Evolutionary conservation across 2,329 filamentous ascomycete species (phyloP).

Genomic region (Botrytis porri): DNA sequence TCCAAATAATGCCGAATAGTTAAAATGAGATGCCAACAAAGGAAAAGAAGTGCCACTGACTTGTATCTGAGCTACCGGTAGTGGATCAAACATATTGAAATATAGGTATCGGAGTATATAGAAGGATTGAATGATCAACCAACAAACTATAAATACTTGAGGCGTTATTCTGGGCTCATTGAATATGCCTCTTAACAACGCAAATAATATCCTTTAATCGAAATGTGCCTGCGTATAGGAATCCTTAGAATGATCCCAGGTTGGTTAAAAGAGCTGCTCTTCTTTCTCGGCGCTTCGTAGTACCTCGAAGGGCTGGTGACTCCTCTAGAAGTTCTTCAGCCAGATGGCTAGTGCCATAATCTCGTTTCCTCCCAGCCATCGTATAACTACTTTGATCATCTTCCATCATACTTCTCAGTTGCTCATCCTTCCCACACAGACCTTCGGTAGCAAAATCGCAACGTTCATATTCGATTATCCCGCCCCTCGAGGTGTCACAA

Average conservation of each 20-base stretch:
- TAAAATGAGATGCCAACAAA: not conserved
- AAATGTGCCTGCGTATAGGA: not conserved
- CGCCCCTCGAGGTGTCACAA: slow-evolving; percentile 62
- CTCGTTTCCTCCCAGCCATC: slow-evolving; percentile 13
- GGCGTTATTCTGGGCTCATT: not conserved
- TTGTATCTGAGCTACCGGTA: not conserved
- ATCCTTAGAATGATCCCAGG: slow-evolving; percentile 6
- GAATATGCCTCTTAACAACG: not conserved
- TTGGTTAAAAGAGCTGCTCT: slow-evolving; percentile 9
- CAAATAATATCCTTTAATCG: not conserved
- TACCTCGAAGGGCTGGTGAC: slow-evolving; percentile 5
- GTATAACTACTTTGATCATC: slow-evolving; percentile 4
- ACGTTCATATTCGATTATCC: slow-evolving; percentile 42
- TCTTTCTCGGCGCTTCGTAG: slow-evolving; percentile 16
- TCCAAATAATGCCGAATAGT: not conserved
- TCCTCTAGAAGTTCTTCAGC: slow-evolving; percentile 3
- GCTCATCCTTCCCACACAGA: slow-evolving; percentile 11
- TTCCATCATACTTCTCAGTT: not conserved
- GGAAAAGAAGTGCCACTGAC: not conserved
- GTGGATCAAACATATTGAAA: not conserved
- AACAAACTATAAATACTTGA: not conserved
- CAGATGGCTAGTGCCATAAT: not conserved
- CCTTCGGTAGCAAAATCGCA: slow-evolving; percentile 32
- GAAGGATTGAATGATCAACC: not conserved
- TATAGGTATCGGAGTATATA: not conserved